Conservation (phyloP, 768 basidiomycete genomes). For the Xerocomus spinulosus region DNA sequence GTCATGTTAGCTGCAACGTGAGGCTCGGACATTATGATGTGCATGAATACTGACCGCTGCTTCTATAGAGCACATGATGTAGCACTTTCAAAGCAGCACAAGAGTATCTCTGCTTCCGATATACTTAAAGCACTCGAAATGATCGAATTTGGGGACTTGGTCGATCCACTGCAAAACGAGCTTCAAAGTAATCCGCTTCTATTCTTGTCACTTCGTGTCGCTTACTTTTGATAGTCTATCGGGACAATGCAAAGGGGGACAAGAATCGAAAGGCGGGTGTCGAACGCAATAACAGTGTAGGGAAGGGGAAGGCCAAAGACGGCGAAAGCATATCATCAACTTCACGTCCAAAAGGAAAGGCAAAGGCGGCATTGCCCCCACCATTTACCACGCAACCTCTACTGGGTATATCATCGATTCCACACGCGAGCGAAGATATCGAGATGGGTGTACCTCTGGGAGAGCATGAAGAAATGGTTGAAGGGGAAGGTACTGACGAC, state of each 20-base stretch:
- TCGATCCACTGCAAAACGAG: slow-evolving; percentile 58
- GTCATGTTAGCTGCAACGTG: slow-evolving; percentile 41
- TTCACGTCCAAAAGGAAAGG: slow-evolving; percentile 28
- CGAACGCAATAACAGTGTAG: slow-evolving; percentile 23
- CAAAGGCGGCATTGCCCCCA: slow-evolving; percentile 23
- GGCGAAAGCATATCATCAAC: slow-evolving; percentile 30
- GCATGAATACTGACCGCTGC: slow-evolving; percentile 4
- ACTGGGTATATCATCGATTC: slow-evolving; percentile 21
- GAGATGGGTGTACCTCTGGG: slow-evolving; percentile 19
- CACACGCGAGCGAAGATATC: slow-evolving; percentile 25
- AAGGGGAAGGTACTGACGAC: slow-evolving; percentile 27
- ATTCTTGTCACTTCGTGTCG: not conserved
- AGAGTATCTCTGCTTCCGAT: slow-evolving; percentile 85
- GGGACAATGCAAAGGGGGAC: slow-evolving; percentile 57
- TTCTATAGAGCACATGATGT: slow-evolving; percentile 77
- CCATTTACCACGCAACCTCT: slow-evolving; percentile 31
- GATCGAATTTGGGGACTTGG: slow-evolving; percentile 71
- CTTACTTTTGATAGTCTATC: slow-evolving; percentile 48
- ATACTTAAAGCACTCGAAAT: slow-evolving; percentile 83
- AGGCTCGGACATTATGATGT: slow-evolving; percentile 11
- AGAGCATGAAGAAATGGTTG: slow-evolving; percentile 31
- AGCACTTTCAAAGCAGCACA: slow-evolving; percentile 77
- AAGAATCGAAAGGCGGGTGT: slow-evolving; percentile 39
- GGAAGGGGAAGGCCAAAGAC: slow-evolving; percentile 30
- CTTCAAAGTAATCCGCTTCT: slow-evolving; percentile 44